phyloP scores from a whole-genome alignment of 371 early-diverging fungal genomes.

The Rhizopus delemar region DNA sequence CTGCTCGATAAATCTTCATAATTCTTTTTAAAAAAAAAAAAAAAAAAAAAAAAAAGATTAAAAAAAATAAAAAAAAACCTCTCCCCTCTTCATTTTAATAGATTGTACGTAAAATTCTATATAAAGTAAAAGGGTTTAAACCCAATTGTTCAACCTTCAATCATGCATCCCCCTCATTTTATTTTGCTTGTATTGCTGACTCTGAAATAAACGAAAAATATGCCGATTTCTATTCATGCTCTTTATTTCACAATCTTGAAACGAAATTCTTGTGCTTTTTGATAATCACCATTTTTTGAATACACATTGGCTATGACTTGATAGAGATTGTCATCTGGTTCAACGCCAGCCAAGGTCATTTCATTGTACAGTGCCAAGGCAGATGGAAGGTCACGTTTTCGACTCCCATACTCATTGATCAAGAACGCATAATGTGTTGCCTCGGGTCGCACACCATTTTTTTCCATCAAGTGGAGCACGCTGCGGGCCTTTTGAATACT shows the following conservation, averaged over 20 bases:
- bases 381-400: constrained; percentile 45
- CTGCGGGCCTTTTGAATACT: constrained; percentile 53
- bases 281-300: neutral
- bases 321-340: constrained; percentile 47
- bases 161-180: too few relatives aligned
- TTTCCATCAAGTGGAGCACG: constrained; percentile 44
- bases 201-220: too few relatives aligned
- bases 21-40: neutral
- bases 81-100: too few relatives aligned
- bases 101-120: too few relatives aligned
- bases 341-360: constrained; percentile 37
- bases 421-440: constrained; percentile 54
- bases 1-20: constrained; percentile 68
- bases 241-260: neutral
- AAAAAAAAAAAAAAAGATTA: neutral
- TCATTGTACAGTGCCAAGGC: constrained; percentile 44
- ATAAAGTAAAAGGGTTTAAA: too few relatives aligned
- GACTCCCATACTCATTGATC: constrained; percentile 55
- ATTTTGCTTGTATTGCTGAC: too few relatives aligned
- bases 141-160: too few relatives aligned
- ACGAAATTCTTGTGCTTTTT: constrained; percentile 2
- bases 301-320: constrained; percentile 30
- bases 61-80: neutral
- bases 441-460: constrained; percentile 37
- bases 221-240: too few relatives aligned